Evolutionary conservation across 1,284 basidiomycete species (phyloP).

Genomic region (Marasmius fiardii): DNA sequence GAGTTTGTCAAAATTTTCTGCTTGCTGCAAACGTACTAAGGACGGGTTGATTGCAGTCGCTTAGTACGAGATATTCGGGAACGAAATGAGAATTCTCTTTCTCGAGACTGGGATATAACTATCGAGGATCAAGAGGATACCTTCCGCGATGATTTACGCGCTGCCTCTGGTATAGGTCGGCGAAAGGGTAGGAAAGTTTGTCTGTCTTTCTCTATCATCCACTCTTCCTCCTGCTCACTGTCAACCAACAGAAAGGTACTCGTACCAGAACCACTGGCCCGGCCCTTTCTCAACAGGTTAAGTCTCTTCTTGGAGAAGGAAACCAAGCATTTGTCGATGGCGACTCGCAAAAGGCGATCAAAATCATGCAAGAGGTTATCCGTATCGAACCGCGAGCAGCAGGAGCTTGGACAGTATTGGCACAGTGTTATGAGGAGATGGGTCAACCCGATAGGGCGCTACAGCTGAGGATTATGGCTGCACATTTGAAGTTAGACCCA

Average conservation of each 20-base stretch:
- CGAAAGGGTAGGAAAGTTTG: conserved; percentile 42
- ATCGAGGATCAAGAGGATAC: conserved; percentile 63
- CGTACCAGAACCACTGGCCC: conserved; percentile 36
- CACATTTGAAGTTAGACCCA: conserved; percentile 81
- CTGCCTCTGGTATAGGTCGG: conserved; percentile 68
- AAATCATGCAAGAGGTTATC: conserved; percentile 88
- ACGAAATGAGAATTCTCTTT: conserved; percentile 46
- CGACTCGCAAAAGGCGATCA: conserved; percentile 67
- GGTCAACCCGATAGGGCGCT: conserved; percentile 70
- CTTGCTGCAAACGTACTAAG: background rate
- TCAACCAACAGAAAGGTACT: conserved; percentile 25
- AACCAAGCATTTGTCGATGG: conserved; percentile 85
- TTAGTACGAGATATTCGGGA: conserved; percentile 60
- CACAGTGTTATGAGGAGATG: conserved; percentile 73
- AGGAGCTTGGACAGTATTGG: conserved; percentile 85
- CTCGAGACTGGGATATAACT: conserved; percentile 67
- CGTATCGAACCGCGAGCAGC: conserved; percentile 87
- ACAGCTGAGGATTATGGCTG: conserved; percentile 86
- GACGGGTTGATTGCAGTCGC: conserved; percentile 37
- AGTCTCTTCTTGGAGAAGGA: conserved; percentile 78
- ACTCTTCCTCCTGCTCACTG: conserved; percentile 1
- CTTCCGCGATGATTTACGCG: conserved; percentile 67
- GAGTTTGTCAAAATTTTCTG: conserved; percentile 29
- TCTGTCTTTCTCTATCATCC: background rate
- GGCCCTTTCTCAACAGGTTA: conserved; percentile 78